These are phyloP conservation scores for Xylariaceae sp. DNA, from an alignment of 2,329 filamentous ascomycete genomes.

Conservation along the genomic window DNA sequence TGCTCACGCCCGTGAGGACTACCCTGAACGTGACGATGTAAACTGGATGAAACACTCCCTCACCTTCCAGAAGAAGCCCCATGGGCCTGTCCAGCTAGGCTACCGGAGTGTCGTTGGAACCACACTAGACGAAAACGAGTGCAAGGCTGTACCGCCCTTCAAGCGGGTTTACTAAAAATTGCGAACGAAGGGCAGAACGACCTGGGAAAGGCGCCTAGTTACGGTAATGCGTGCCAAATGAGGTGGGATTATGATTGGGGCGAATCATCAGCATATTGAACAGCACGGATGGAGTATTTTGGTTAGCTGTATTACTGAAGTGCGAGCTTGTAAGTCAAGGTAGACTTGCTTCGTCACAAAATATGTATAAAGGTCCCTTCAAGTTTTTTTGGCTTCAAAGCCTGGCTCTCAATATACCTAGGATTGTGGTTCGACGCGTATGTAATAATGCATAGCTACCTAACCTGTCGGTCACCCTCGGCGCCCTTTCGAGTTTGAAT, in stretches of 20 bases:
- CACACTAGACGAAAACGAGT: slow-evolving; percentile 92
- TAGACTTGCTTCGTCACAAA: slow-evolving; percentile 24
- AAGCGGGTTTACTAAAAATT: slow-evolving; percentile 81
- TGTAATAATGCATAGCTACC: not conserved
- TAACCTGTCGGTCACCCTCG: not conserved
- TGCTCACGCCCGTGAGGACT: slow-evolving; percentile 96
- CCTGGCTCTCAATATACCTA: not conserved
- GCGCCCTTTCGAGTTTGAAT: not conserved
- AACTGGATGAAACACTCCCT: slow-evolving; percentile 99
- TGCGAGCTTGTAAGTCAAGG: slow-evolving; percentile 27
- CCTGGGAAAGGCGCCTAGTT: slow-evolving; percentile 6
- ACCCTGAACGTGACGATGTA: slow-evolving; percentile 87
- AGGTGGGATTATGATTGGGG: slow-evolving; percentile 11
- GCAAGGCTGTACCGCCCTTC: slow-evolving; percentile 93
- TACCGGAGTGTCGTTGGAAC: slow-evolving; percentile 80
- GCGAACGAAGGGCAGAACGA: slow-evolving; percentile 9
- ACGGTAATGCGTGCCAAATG: slow-evolving; percentile 20
- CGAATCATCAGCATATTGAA: slow-evolving; percentile 15
- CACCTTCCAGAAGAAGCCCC: slow-evolving; percentile 89
- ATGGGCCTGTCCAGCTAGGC: slow-evolving; percentile 77
- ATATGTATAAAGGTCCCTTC: slow-evolving; percentile 29
- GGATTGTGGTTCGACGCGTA: not conserved
- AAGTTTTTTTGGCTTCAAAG: slow-evolving; percentile 9
- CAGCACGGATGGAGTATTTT: slow-evolving; percentile 14
- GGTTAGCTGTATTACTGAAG: slow-evolving; percentile 14